Conservation (phyloP, 345 rosid species). For the Ceriops zippeliana region DNA sequence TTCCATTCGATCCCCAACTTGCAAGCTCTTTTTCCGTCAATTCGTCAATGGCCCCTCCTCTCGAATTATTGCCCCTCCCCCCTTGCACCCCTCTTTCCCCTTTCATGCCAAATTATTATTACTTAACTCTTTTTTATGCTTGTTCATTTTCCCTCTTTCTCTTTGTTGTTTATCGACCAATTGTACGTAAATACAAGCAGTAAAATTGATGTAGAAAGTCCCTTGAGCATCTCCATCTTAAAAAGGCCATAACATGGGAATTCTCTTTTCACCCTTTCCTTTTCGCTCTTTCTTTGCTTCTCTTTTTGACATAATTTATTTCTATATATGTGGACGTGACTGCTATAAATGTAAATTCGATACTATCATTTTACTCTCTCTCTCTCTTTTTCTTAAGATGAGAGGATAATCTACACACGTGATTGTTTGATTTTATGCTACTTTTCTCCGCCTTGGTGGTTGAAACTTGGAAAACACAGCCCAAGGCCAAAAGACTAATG, state of each 20-base stretch:
- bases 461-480: too few relatives aligned
- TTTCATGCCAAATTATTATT: too few relatives aligned
- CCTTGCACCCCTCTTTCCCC: slow-evolving; percentile 7
- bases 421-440: too few relatives aligned
- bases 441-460: too few relatives aligned
- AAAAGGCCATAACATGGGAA: neutral
- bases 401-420: too few relatives aligned
- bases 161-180: neutral
- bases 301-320: slow-evolving; percentile 10
- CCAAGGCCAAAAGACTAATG: too few relatives aligned
- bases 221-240: neutral
- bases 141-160: neutral
- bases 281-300: slow-evolving; percentile 2
- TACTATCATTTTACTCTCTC: slow-evolving; percentile 1
- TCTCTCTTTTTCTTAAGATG: too few relatives aligned
- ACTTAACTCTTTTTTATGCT: slow-evolving; percentile 8
- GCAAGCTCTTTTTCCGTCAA: slow-evolving; percentile 6
- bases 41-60: slow-evolving; percentile 23
- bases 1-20: neutral
- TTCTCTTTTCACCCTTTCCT: neutral
- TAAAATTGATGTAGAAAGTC: slow-evolving; percentile 6
- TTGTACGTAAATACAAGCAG: neutral
- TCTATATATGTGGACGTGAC: neutral
- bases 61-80: slow-evolving; percentile 13
- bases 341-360: neutral